Evolutionary conservation across 345 rosid genomes (phyloP).

Genomic region (Linum usitatissimum): DNA sequence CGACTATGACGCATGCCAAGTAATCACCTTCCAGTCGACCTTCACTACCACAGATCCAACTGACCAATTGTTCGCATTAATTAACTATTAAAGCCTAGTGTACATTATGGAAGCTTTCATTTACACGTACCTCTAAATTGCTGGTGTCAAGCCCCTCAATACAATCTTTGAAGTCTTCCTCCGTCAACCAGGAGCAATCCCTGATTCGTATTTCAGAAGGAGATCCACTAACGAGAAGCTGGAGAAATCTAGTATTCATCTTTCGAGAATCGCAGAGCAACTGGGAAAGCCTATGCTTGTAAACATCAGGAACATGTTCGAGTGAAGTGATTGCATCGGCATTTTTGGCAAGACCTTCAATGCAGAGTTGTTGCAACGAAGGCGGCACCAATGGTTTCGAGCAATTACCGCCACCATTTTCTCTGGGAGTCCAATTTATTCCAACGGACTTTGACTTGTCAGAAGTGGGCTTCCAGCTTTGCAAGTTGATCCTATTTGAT

Average conservation of each 20-base stretch:
- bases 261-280: conserved; percentile 61
- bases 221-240: conserved; percentile 48
- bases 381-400: conserved; percentile 36
- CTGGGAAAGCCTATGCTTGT: conserved; percentile 52
- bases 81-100: no score
- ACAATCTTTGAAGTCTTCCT: conserved; percentile 45
- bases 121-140: conserved; percentile 46
- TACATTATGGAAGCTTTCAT: neutral
- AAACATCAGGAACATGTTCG: conserved; percentile 59
- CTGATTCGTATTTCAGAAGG: conserved; percentile 59
- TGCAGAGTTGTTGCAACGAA: conserved; percentile 47
- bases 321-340: conserved; percentile 75
- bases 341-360: conserved; percentile 50
- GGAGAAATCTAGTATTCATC: conserved; percentile 41
- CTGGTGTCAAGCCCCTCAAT: conserved; percentile 52
- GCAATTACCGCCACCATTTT: conserved; percentile 9
- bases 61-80: no score
- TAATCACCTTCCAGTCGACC: no score
- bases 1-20: no score
- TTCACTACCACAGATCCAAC: no score
- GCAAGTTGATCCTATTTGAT: conserved; percentile 13
- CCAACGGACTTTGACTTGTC: conserved; percentile 20
- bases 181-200: conserved; percentile 88
- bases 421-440: conserved; percentile 53
- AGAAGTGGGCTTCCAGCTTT: conserved; percentile 7